Evolutionary conservation across 2,329 filamentous ascomycete species (phyloP), one percentile per base, ranked within the genome.

Genomic region (Daldinia sp.): DNA sequence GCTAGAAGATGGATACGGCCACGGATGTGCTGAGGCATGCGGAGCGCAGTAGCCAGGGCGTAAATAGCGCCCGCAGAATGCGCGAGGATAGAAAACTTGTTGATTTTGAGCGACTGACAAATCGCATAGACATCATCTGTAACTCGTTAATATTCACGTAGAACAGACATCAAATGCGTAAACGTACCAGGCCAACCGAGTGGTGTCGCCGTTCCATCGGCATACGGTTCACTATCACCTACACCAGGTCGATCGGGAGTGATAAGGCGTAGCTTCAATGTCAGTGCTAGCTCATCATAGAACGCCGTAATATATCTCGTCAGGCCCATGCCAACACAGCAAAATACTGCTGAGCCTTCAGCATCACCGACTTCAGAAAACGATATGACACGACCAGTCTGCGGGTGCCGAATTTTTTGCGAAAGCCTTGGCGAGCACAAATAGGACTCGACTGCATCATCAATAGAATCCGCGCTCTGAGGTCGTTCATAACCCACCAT

Each of bases 61-160:
- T 99, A 99, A 53, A 99, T 96, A n/a, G 95, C 94, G 13, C 95
- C 95, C 0, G 95, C 95, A 0, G 94, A 98, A 77, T 99, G 95
- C 1, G 95, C 95, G 1, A 99, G 84, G 17, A 99, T 91, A 5
- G 94, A 98, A 75, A 99, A 99, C 70, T 97, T 96, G 9, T 90
- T 95, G 67, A 99, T 96, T 70, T 93, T 94, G 43, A 99, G 83
- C 11, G 91, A 83, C 73, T 97, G 92, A 76, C 95, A 99, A 61
- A 99, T 96, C 53, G 94, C 90, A 62, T 96, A 91, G 11, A 99
- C 93, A 77, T 99, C 95, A 73, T 87, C 84, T 86, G 61, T 1
- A 63, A 2, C 3, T 37, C 2, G 66, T 80, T 67, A 80, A 77
- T 56, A 58, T 50, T 19, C 27, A 7, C 21, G 15, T 41, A 5